Conservation (phyloP, 345 rosid genomes). For the Gossypium bickii region DNA sequence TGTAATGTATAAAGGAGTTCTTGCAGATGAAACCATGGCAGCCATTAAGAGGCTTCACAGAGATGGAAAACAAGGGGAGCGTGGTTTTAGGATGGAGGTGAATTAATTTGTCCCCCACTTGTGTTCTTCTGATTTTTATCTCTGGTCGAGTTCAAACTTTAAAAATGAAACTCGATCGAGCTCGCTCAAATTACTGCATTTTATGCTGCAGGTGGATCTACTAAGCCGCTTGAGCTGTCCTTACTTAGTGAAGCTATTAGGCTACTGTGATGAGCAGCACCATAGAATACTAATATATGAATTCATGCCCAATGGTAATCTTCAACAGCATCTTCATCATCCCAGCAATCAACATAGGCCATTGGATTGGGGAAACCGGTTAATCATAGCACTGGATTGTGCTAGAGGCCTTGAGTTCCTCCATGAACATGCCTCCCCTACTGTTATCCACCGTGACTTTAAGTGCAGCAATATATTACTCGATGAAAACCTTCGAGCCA, state of each 20-base stretch:
- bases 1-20: constrained; percentile 58
- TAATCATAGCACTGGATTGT: constrained; percentile 77
- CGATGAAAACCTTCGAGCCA: constrained; percentile 56
- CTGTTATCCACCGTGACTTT: constrained; percentile 80
- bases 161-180: not conserved
- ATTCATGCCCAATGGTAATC: constrained; percentile 66
- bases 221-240: constrained; percentile 75
- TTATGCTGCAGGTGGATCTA: constrained; percentile 66
- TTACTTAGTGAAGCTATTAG: constrained; percentile 71
- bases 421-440: constrained; percentile 56
- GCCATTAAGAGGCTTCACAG: constrained; percentile 69
- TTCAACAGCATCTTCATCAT: constrained; percentile 58
- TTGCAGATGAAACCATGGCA: constrained; percentile 67
- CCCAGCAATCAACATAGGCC: constrained; percentile 28
- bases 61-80: constrained; percentile 69
- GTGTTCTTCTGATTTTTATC: not conserved
- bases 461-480: constrained; percentile 70
- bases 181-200: not conserved
- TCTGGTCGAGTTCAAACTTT: not conserved
- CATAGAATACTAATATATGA: constrained; percentile 72
- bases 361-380: constrained; percentile 68
- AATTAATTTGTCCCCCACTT: not conserved
- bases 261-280: constrained; percentile 86
- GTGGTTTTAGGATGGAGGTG: constrained; percentile 85
- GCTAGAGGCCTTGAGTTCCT: constrained; percentile 86